A percentile compares a stretch with the other conserved stretches of the same genome.
These are phyloP conservation scores for Globisporangium spiculum DNA, from an alignment of 352 stramenopile species.

Conservation along the genomic window DNA sequence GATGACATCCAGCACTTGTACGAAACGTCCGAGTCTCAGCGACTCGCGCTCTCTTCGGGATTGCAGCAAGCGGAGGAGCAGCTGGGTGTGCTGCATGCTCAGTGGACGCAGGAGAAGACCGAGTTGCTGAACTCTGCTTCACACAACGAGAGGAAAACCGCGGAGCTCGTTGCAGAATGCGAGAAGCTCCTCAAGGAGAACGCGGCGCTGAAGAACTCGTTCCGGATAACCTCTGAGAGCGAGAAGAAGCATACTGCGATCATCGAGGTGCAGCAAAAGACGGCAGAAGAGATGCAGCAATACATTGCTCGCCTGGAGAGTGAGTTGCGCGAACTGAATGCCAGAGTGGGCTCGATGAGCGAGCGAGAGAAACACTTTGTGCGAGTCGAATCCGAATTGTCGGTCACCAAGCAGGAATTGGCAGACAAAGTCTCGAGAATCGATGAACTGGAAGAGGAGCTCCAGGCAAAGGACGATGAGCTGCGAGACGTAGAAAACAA, in stretches of 20 bases:
- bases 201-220: slow-evolving; percentile 29
- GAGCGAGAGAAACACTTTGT: slow-evolving; percentile 42
- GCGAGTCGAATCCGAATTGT: slow-evolving; percentile 34
- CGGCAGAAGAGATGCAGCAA: slow-evolving; percentile 24
- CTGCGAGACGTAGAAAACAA: slow-evolving; percentile 22
- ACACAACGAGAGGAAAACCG: slow-evolving; percentile 35
- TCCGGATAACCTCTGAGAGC: slow-evolving; percentile 25
- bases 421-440: slow-evolving; percentile 26
- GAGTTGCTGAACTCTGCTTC: slow-evolving; percentile 31
- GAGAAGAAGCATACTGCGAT: slow-evolving; percentile 31
- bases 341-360: slow-evolving; percentile 21
- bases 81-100: slow-evolving; percentile 42
- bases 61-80: slow-evolving; percentile 55
- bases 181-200: slow-evolving; percentile 46
- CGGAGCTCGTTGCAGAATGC: slow-evolving; percentile 28
- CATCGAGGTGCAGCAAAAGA: slow-evolving; percentile 25
- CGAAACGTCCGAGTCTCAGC: slow-evolving; percentile 38
- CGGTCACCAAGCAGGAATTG: slow-evolving; percentile 32
- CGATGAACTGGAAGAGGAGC: slow-evolving; percentile 33
- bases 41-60: slow-evolving; percentile 36
- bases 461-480: slow-evolving; percentile 29
- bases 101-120: slow-evolving; percentile 66
- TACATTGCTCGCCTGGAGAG: slow-evolving; percentile 32
- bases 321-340: slow-evolving; percentile 32
- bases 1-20: slow-evolving; percentile 45